A percentile compares a stretch with the other conserved stretches of the same genome.
Conservation (phyloP, 148 eudicot species). For the Chenopodium quinoa region DNA sequence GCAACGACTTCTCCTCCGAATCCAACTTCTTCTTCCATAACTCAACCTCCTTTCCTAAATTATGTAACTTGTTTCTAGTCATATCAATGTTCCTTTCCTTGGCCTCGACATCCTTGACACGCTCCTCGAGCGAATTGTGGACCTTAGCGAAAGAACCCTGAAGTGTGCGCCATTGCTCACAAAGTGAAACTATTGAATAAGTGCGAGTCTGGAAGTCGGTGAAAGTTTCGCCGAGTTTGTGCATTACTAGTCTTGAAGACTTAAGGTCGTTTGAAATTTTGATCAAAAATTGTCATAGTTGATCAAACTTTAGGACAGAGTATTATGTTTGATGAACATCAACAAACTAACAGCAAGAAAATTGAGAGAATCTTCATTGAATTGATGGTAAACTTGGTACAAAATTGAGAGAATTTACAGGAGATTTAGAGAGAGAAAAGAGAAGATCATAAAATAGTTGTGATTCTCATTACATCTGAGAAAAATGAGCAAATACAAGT, state of each 20-base stretch:
- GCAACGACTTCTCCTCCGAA: neutral
- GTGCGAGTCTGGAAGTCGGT: slow-evolving; percentile 12
- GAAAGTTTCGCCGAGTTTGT: slow-evolving; percentile 20
- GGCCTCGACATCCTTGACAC: slow-evolving; percentile 8
- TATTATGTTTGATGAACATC: no score
- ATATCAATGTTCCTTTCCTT: slow-evolving; percentile 11
- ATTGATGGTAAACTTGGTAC: no score
- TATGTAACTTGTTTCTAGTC: neutral
- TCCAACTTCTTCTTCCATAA: neutral
- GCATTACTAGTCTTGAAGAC: neutral
- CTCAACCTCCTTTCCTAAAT: slow-evolving; percentile 8
- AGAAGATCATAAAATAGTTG: no score
- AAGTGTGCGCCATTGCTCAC: slow-evolving; percentile 20
- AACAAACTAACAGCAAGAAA: no score
- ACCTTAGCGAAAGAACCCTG: neutral
- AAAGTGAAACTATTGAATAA: neutral
- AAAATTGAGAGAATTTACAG: no score
- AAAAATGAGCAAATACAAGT: no score
- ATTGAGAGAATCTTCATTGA: no score
- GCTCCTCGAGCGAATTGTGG: neutral
- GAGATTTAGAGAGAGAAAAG: no score
- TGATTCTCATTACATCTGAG: no score
- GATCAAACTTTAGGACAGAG: neutral
- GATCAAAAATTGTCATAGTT: neutral
- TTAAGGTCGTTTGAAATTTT: neutral